Conservation (phyloP, 2,329 filamentous ascomycete species). For the Cladosporium sp. region DNA sequence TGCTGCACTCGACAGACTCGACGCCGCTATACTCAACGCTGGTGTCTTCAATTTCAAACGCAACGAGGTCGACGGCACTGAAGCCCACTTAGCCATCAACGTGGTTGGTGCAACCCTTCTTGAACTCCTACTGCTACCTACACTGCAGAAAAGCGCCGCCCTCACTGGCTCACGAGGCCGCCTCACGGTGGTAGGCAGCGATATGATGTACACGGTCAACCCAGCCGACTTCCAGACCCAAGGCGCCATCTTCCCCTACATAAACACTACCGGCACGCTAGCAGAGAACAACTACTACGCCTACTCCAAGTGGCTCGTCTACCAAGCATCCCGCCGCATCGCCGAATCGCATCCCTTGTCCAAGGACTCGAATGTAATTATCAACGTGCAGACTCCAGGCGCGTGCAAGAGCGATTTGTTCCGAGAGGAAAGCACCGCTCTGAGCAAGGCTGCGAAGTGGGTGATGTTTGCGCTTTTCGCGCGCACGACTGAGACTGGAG, state of each 20-base stretch:
- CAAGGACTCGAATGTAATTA: constrained; percentile 32
- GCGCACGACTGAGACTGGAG: constrained; percentile 38
- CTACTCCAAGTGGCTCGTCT: constrained; percentile 38
- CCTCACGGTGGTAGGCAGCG: constrained; percentile 37
- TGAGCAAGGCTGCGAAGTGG: not conserved
- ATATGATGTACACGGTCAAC: constrained; percentile 34
- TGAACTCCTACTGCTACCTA: constrained; percentile 37
- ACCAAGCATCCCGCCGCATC: constrained; percentile 29
- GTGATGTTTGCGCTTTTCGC: constrained; percentile 22
- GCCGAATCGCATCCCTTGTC: constrained; percentile 22
- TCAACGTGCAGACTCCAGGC: constrained; percentile 39
- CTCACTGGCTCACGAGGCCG: constrained; percentile 31
- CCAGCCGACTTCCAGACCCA: constrained; percentile 32
- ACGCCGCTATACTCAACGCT: constrained; percentile 43
- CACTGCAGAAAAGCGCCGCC: constrained; percentile 30
- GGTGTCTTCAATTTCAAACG: constrained; percentile 36
- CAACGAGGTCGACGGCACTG: constrained; percentile 32
- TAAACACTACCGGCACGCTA: constrained; percentile 27
- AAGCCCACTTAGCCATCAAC: constrained; percentile 42
- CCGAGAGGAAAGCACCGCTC: constrained; percentile 24
- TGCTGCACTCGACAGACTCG: constrained; percentile 34
- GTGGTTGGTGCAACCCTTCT: constrained; percentile 43
- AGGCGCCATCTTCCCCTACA: constrained; percentile 33
- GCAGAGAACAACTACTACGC: constrained; percentile 28
- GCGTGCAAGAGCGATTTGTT: constrained; percentile 34